Evolutionary conservation across 139 green algal genomes (phyloP).

Genomic region (Tetradesmus obliquus): DNA sequence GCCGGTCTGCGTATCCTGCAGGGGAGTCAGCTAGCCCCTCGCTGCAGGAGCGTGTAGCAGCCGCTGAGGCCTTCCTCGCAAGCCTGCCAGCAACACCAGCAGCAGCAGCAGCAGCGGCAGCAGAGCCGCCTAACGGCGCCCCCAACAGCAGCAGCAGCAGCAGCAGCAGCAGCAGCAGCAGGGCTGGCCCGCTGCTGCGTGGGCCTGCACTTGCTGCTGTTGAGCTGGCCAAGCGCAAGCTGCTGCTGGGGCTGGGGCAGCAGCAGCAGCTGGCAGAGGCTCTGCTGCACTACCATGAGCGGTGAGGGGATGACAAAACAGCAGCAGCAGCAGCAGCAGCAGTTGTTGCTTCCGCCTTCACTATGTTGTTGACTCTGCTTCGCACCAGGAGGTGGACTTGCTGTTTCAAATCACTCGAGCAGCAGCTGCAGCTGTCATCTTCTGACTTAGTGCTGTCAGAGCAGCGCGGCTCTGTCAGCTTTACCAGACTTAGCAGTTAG

Average conservation of each 20-base stretch:
- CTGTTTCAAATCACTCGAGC: not conserved
- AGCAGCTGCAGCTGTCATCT: not conserved
- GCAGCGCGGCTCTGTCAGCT: not conserved
- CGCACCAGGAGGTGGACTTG: not conserved
- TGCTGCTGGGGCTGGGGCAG: constrained; percentile 44
- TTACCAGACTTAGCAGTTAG: not conserved
- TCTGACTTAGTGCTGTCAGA: not conserved
- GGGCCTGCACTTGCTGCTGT: constrained; percentile 38
- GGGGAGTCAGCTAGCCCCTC: not conserved
- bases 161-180: not conserved
- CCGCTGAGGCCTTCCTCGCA: constrained; percentile 21
- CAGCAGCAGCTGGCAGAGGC: constrained; percentile 46
- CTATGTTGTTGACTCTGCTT: not conserved
- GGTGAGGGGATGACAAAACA: constrained; percentile 19
- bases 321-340: not conserved
- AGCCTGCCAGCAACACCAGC: constrained; percentile 2
- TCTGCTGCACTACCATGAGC: constrained; percentile 50
- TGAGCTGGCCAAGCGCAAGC: constrained; percentile 49
- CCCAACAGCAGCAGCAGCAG: constrained; percentile 10
- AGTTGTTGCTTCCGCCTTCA: not conserved
- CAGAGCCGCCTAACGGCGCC: not conserved
- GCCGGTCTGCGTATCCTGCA: not conserved
- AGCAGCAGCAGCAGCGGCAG: not conserved
- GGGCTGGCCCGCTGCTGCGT: constrained; percentile 20
- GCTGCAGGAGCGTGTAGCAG: not conserved